Conservation (phyloP, 768 basidiomycete species). For the Tremella mesenterica region DNA sequence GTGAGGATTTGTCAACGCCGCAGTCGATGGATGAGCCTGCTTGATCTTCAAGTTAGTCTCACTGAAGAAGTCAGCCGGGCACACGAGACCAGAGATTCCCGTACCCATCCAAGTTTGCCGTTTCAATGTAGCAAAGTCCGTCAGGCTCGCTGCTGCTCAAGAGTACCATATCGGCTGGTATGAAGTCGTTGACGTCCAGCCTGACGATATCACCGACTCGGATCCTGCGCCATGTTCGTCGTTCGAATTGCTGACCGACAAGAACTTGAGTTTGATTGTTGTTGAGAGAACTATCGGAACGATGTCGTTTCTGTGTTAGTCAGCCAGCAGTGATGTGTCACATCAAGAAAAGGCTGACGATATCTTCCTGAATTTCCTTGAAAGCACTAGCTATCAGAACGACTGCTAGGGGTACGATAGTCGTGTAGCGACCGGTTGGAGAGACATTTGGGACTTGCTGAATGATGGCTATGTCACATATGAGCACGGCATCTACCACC, state of each 20-base stretch:
- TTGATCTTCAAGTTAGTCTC: constrained; percentile 99
- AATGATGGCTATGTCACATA: constrained; percentile 65
- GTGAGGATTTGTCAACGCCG: constrained; percentile 65
- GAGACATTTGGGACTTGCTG: constrained; percentile 98
- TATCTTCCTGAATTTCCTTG: constrained; percentile 90
- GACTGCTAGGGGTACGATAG: constrained; percentile 77
- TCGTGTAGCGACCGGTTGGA: constrained; percentile 89
- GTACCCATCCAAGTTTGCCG: constrained; percentile 92
- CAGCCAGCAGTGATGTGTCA: too few species aligned
- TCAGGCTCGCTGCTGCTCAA: constrained; percentile 89
- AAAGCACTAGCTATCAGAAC: constrained; percentile 89
- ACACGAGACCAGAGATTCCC: constrained; percentile 13
- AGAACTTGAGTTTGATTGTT: constrained; percentile 71
- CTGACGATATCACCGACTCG: constrained; percentile 86
- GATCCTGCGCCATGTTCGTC: constrained; percentile 79
- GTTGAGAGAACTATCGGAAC: constrained; percentile 87
- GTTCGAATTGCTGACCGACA: constrained; percentile 53
- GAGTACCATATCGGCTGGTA: constrained; percentile 86
- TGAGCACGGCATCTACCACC: background rate
- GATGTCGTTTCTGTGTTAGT: constrained; percentile 72
- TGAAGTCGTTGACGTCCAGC: constrained; percentile 82
- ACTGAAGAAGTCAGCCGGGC: constrained; percentile 45
- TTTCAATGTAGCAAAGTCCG: constrained; percentile 95
- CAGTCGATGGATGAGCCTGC: constrained; percentile 77
- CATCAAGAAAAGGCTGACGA: too few species aligned